Percentiles rank a stretch among this genome's conserved stretches.
phyloP scores from a whole-genome alignment of 2,329 filamentous ascomycete species.

The Verticillium nonalfalfae region DNA sequence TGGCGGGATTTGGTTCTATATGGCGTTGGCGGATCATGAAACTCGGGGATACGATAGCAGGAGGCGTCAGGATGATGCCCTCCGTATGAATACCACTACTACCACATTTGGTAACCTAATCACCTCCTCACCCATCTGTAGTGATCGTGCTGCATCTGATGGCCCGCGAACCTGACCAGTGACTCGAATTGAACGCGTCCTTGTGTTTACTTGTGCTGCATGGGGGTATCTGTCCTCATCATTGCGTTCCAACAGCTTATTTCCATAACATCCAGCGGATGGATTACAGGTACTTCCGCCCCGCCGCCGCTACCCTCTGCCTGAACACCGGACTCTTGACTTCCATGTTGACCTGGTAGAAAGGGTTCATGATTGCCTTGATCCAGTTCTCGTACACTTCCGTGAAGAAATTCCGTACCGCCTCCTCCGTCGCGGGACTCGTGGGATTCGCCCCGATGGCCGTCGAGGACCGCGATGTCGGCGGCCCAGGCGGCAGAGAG shows the following conservation, averaged over 20 bases:
- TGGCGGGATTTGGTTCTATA: not conserved
- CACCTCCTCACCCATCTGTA: not conserved
- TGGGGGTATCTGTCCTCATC: not conserved
- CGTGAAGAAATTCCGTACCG: conserved; percentile 86
- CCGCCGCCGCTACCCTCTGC: conserved; percentile 73
- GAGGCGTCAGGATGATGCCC: not conserved
- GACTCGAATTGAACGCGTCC: not conserved
- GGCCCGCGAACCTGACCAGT: not conserved
- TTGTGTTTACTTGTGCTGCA: conserved; percentile 13
- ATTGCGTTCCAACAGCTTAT: not conserved
- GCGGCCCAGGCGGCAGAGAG: conserved; percentile 28
- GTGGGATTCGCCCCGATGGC: conserved; percentile 79
- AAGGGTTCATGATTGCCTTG: conserved; percentile 96
- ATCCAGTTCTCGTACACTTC: conserved; percentile 97
- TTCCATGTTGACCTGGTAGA: conserved; percentile 80
- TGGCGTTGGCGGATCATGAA: conserved; percentile 1
- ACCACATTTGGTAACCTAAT: not conserved
- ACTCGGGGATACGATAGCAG: conserved; percentile 1
- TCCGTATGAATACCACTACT: conserved; percentile 2
- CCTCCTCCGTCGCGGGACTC: conserved; percentile 87
- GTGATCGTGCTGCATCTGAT: not conserved
- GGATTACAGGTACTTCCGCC: conserved; percentile 81
- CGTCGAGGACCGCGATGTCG: conserved; percentile 52
- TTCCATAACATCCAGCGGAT: not conserved
- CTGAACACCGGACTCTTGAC: conserved; percentile 85